A percentile compares a stretch with the other conserved stretches of the same genome.
Evolutionary conservation across 306 rosid species (phyloP).

Genomic region (Trifolium repens): DNA sequence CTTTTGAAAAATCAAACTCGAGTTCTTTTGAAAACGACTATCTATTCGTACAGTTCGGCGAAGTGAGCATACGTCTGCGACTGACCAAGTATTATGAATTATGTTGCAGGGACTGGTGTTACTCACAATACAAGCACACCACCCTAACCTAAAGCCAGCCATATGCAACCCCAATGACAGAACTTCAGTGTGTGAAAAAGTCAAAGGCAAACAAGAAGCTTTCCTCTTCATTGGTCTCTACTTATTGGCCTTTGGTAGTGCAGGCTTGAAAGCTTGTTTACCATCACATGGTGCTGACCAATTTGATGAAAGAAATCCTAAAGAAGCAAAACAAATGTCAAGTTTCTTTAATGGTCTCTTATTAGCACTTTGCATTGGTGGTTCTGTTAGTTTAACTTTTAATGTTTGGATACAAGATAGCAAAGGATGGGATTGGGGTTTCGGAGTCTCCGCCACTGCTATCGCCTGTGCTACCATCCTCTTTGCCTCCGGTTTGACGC

Average conservation of each 20-base stretch:
- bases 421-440: conserved; percentile 90
- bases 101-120: conserved; percentile 61
- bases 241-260: conserved; percentile 60
- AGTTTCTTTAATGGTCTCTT: conserved; percentile 71
- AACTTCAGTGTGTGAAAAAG: conserved; percentile 52
- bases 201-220: conserved; percentile 54
- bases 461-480: conserved; percentile 47
- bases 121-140: conserved; percentile 76
- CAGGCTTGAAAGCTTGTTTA: conserved; percentile 64
- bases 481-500: conserved; percentile 67
- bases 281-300: conserved; percentile 98
- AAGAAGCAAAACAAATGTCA: conserved; percentile 76
- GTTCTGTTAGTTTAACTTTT: conserved; percentile 64
- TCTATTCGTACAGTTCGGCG: no score
- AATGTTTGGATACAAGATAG: conserved; percentile 67
- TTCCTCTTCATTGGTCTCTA: conserved; percentile 66
- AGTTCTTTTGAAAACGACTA: no score
- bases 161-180: conserved; percentile 51
- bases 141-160: conserved; percentile 57
- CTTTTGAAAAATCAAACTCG: no score
- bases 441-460: conserved; percentile 65
- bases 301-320: conserved; percentile 75
- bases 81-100: no score
- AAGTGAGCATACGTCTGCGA: no score
- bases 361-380: conserved; percentile 70